Base-by-base conservation (phyloP, 768 basidiomycete species). In the Xanthoconium stramineum region DNA sequence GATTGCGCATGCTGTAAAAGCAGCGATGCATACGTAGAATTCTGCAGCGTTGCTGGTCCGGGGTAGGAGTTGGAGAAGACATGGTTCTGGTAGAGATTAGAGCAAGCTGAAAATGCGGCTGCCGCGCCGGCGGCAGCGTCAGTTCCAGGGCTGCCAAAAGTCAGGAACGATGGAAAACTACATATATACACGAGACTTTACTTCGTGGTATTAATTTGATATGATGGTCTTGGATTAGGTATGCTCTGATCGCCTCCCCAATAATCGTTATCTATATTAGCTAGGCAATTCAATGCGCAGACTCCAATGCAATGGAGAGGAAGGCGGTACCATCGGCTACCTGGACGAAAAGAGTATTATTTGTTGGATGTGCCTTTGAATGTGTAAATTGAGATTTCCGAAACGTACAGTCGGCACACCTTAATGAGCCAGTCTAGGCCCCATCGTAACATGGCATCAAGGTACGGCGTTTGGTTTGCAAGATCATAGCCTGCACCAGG, bases 381-480 rank as follows among this genome's bases (percentile, higher is more conserved):
- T 36, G 55, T 17, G 45, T 50, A 20, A 47, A 33, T 33, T 46
- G 19, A 10, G 19, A 11, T 13, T 37, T 32, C 43, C 14, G 28
- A 47, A 28, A 35, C 6, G 32, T n/a, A 50, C 8, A 12, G 3
- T 20, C 17, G n/a, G 50, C 76, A 58, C 54, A 87, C 93, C 77
- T 91, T 92, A 50, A 95, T 91, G 49, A 95, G 74, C 92, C 93
- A 97, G 71, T 93, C 88, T 44, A 93, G 80, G 28, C 93, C 88
- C 91, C 91, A 96, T 57, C 94, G 83, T 50, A 96, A 74, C 78
- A 90, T 94, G 58, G 83, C 82, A 64, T 97, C 95, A n/a, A 97
- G 82, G 69, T 96, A 97, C 3, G 84, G 81, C 1, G 93, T 92
- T 72, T 96, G 94, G 51, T 91, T 89, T 50, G 91, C 84, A 49